Evolutionary conservation across 1,284 basidiomycete species (phyloP).

Genomic region (Cryptococcus deneoformans): DNA sequence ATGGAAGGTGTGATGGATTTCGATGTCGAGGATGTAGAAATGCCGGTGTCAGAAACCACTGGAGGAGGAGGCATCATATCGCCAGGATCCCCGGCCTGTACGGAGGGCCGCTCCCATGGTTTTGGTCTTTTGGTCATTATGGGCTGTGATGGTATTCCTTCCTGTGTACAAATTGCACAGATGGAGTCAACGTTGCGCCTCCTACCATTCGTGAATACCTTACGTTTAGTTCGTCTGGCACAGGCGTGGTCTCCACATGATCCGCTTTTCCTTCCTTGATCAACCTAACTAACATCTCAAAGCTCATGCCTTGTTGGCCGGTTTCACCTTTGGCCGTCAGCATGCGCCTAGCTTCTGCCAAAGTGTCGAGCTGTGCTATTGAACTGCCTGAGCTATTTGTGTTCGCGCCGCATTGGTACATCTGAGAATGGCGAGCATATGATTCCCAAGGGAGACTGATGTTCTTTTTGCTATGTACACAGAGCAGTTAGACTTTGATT

Average conservation of each 20-base stretch:
- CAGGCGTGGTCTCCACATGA: slow-evolving; percentile 26
- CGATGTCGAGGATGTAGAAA: too few species aligned
- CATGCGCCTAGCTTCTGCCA: slow-evolving; percentile 26
- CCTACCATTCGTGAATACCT: slow-evolving; percentile 5
- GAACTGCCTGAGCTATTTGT: background rate
- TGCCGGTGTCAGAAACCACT: too few species aligned
- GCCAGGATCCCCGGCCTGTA: too few species aligned
- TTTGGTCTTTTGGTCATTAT: slow-evolving; percentile 14
- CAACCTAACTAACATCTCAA: slow-evolving; percentile 23
- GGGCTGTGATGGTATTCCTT: slow-evolving; percentile 14
- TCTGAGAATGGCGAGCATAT: slow-evolving; percentile 12
- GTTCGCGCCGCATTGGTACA: background rate
- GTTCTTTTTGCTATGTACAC: slow-evolving; percentile 5
- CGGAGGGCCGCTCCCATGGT: slow-evolving; percentile 16
- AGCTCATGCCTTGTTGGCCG: slow-evolving; percentile 20
- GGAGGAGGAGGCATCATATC: too few species aligned
- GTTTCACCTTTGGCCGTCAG: slow-evolving; percentile 8
- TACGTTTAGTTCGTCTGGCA: slow-evolving; percentile 36
- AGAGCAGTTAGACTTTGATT: background rate
- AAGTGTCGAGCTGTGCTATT: slow-evolving; percentile 7
- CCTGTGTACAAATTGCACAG: slow-evolving; percentile 2
- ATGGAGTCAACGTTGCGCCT: background rate
- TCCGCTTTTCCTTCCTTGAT: slow-evolving; percentile 33
- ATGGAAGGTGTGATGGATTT: too few species aligned
- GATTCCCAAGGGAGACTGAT: slow-evolving; percentile 19